Evolutionary conservation across 1,284 basidiomycete species (phyloP).

Genomic region (Amylostereum areolatum): DNA sequence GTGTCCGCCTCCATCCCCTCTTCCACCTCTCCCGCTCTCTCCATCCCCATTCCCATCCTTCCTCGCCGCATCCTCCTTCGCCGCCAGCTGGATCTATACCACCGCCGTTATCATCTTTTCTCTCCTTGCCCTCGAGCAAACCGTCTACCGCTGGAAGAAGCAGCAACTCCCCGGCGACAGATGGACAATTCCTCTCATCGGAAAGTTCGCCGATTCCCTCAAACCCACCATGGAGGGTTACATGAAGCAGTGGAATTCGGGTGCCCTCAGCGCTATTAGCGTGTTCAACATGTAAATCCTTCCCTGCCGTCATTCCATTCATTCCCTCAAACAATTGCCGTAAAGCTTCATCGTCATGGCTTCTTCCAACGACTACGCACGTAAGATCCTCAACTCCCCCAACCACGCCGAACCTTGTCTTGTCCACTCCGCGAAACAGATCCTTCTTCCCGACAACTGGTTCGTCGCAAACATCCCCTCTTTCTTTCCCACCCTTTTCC

Average conservation of each 20-base stretch:
- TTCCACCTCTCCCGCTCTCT: slow-evolving; percentile 34
- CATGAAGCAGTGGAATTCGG: slow-evolving; percentile 84
- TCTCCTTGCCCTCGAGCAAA: slow-evolving; percentile 75
- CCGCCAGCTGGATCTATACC: slow-evolving; percentile 59
- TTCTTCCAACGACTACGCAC: slow-evolving; percentile 83
- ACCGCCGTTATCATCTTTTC: slow-evolving; percentile 53
- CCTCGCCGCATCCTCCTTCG: slow-evolving; percentile 29
- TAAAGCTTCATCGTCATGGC: slow-evolving; percentile 94
- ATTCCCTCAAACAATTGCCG: slow-evolving; percentile 4
- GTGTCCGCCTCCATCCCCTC: slow-evolving; percentile 35
- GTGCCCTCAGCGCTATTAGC: slow-evolving; percentile 78
- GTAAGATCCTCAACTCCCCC: slow-evolving; percentile 92
- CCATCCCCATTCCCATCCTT: slow-evolving; percentile 42
- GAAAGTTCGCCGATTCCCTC: slow-evolving; percentile 87
- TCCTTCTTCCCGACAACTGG: slow-evolving; percentile 92
- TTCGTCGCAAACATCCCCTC: slow-evolving; percentile 19
- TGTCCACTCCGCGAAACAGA: slow-evolving; percentile 87
- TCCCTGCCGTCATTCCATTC: not conserved
- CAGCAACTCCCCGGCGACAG: slow-evolving; percentile 76
- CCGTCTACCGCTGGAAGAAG: slow-evolving; percentile 85
- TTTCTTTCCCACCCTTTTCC: not conserved
- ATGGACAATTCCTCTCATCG: slow-evolving; percentile 95
- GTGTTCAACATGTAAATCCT: slow-evolving; percentile 90
- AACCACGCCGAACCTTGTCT: slow-evolving; percentile 89
- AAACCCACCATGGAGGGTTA: slow-evolving; percentile 87